Conservation (phyloP, 1,139 yeast genomes). For the Debaryomycetaceae sp. region DNA sequence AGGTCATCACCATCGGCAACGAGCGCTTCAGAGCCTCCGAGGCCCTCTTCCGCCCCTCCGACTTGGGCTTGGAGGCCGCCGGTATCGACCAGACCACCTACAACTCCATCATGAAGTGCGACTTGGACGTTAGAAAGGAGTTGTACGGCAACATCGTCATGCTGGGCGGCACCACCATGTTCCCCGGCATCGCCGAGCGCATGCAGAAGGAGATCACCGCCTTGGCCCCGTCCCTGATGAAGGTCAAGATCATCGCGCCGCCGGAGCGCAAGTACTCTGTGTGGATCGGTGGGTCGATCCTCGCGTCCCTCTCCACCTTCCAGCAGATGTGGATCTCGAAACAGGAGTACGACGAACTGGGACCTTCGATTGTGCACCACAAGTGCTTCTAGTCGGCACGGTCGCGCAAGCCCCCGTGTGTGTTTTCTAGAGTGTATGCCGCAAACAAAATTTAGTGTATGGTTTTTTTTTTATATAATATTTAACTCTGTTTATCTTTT, state of each 20-base stretch:
- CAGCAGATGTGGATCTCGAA: constrained; percentile 99
- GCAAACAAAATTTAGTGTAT: constrained; percentile 1
- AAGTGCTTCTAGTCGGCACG: constrained; percentile 79
- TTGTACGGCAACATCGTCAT: constrained; percentile 98
- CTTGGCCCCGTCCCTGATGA: constrained; percentile 98
- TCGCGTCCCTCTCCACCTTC: constrained; percentile 98
- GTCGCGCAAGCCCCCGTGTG: constrained; percentile 1
- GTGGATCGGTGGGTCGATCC: constrained; percentile 99
- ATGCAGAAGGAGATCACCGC: constrained; percentile 99
- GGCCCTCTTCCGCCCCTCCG: constrained; percentile 98
- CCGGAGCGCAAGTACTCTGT: constrained; percentile 99
- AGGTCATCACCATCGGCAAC: constrained; percentile 98
- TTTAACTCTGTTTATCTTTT: background rate
- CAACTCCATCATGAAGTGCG: constrained; percentile 99
- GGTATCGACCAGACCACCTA: constrained; percentile 99
- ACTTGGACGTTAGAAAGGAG: constrained; percentile 97
- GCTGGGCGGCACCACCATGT: constrained; percentile 99
- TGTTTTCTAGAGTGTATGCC: constrained; percentile 1
- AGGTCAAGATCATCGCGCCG: constrained; percentile 98
- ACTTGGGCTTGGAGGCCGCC: constrained; percentile 94
- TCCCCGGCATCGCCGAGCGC: constrained; percentile 99
- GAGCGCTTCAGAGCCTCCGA: constrained; percentile 99
- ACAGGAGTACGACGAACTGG: constrained; percentile 99
- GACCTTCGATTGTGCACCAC: constrained; percentile 99
- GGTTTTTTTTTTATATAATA: background rate